Conservation (phyloP, 768 basidiomycete genomes). For the Suillus cothurnatus region DNA sequence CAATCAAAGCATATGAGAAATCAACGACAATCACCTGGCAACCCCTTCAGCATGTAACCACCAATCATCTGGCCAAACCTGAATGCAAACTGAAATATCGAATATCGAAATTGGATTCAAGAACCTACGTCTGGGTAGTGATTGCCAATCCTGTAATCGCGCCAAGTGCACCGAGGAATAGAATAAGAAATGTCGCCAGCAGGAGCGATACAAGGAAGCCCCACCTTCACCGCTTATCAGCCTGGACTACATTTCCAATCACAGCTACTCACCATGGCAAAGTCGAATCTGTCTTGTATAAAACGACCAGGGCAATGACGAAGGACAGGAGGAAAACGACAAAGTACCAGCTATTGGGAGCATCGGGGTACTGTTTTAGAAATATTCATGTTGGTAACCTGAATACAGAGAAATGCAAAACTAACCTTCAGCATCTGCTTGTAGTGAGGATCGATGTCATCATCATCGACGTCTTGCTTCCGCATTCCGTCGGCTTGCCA, state of each 20-base stretch:
- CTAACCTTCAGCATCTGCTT: constrained; percentile 52
- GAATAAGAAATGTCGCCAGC: constrained; percentile 45
- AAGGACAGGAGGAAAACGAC: no score
- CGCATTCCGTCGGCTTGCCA: no score
- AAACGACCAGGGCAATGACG: no score
- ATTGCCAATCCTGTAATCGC: constrained; percentile 50
- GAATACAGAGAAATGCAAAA: background rate
- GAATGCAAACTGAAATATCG: background rate
- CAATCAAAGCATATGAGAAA: background rate
- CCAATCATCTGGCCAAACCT: constrained; percentile 51
- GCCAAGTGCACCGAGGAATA: constrained; percentile 48
- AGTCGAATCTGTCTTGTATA: no score
- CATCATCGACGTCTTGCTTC: constrained; percentile 28
- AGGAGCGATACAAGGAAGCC: constrained; percentile 47
- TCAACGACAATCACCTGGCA: constrained; percentile 13
- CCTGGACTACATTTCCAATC: no score
- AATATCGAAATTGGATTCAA: background rate
- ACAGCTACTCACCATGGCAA: no score
- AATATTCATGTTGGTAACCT: background rate
- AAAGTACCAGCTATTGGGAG: no score
- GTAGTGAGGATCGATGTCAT: constrained; percentile 49
- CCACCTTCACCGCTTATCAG: constrained; percentile 38
- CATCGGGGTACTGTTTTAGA: no score
- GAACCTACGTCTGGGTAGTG: constrained; percentile 40
- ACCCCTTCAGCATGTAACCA: constrained; percentile 35